These are phyloP conservation scores for Verticillium zaregamsianum DNA, from an alignment of 2,329 filamentous ascomycete species.

Conservation along the genomic window DNA sequence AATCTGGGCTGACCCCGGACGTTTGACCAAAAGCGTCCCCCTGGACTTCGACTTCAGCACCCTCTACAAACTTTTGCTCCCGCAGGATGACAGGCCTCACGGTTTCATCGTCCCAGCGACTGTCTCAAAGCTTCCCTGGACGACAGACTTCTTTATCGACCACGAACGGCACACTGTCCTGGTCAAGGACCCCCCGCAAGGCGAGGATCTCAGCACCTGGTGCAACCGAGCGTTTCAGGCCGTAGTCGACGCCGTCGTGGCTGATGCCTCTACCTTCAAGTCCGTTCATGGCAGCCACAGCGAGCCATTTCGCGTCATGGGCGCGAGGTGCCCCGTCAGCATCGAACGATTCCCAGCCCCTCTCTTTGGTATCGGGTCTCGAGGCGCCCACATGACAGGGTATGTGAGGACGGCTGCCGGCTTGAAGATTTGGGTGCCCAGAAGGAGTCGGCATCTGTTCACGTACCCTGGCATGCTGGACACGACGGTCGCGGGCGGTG, in stretches of 20 bases:
- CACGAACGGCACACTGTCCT: constrained; percentile 26
- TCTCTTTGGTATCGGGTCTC: constrained; percentile 64
- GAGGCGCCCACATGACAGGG: constrained; percentile 63
- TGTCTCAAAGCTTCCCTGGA: constrained; percentile 44
- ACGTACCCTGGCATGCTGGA: constrained; percentile 74
- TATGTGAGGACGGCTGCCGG: constrained; percentile 38
- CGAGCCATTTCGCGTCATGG: constrained; percentile 37
- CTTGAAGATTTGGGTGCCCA: constrained; percentile 68
- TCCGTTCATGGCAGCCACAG: constrained; percentile 33
- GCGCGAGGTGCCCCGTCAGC: constrained; percentile 28
- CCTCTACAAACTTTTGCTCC: constrained; percentile 42
- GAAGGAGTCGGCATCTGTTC: constrained; percentile 60
- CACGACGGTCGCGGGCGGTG: constrained; percentile 75
- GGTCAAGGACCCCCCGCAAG: constrained; percentile 20
- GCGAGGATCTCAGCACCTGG: constrained; percentile 19
- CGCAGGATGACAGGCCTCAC: constrained; percentile 40
- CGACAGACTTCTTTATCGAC: constrained; percentile 30
- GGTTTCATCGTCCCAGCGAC: constrained; percentile 45
- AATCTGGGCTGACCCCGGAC: background rate
- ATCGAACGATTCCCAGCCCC: constrained; percentile 60
- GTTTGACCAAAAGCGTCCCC: constrained; percentile 35
- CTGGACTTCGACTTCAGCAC: constrained; percentile 35
- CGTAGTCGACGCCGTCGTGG: constrained; percentile 30
- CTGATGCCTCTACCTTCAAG: constrained; percentile 29
- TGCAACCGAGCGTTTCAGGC: constrained; percentile 34